These are phyloP conservation scores for Ascochyta lentis DNA, from an alignment of 2,329 filamentous ascomycete species.

Conservation along the genomic window DNA sequence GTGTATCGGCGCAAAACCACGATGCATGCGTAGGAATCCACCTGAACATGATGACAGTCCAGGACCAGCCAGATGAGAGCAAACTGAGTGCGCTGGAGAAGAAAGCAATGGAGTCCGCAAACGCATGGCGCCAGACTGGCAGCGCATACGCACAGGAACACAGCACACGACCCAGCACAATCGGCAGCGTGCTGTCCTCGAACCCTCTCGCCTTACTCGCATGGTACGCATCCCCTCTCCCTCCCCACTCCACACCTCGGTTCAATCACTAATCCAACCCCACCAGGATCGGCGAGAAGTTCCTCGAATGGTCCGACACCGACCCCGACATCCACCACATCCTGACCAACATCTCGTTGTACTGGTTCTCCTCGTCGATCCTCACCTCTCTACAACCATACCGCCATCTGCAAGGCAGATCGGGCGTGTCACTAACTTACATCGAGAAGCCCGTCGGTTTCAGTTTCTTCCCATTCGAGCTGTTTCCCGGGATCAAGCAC, in stretches of 20 bases:
- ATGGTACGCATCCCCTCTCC: conserved; percentile 48
- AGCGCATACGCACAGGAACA: conserved; percentile 62
- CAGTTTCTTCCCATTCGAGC: conserved; percentile 54
- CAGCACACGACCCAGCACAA: conserved; percentile 62
- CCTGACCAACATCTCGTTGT: conserved; percentile 61
- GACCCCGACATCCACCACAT: conserved; percentile 52
- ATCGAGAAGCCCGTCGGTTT: conserved; percentile 53
- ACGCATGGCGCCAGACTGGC: conserved; percentile 51
- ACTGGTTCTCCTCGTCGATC: conserved; percentile 61
- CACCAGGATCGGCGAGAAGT: conserved; percentile 62
- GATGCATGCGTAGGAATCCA: conserved; percentile 57
- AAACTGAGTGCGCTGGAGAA: conserved; percentile 29
- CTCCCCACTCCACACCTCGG: background rate
- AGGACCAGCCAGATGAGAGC: conserved; percentile 21
- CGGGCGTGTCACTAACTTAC: background rate
- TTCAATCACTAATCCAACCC: conserved; percentile 2
- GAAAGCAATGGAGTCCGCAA: conserved; percentile 16
- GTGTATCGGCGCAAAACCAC: conserved; percentile 50
- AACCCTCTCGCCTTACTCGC: conserved; percentile 64
- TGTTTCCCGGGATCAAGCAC: conserved; percentile 48
- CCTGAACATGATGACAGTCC: conserved; percentile 32
- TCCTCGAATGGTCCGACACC: conserved; percentile 61
- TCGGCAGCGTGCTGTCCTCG: conserved; percentile 61
- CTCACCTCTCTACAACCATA: conserved; percentile 60
- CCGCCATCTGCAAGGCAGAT: conserved; percentile 28